These are phyloP conservation scores for Starmera stellimalicola DNA, from an alignment of 1,139 yeast genomes.

Conservation along the genomic window DNA sequence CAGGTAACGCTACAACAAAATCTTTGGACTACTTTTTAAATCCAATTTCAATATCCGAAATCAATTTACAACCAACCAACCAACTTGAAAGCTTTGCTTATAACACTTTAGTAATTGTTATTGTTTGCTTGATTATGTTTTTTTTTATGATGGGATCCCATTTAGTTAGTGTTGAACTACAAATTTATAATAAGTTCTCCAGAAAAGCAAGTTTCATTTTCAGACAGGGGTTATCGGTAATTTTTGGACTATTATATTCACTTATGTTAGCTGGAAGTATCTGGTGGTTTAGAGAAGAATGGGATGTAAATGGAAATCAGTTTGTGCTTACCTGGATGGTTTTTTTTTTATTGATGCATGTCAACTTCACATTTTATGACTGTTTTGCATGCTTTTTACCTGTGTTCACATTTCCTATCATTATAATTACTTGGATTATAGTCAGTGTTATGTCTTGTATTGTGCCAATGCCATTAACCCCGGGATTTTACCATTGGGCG, in stretches of 20 bases:
- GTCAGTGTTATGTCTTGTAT: conserved; percentile 6
- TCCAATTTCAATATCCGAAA: conserved; percentile 5
- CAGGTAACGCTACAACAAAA: background rate
- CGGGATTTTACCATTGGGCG: conserved; percentile 10
- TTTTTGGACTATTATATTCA: conserved; percentile 4
- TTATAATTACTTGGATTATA: conserved; percentile 9
- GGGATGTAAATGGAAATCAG: conserved; percentile 11
- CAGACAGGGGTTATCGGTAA: conserved; percentile 1
- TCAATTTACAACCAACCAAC: conserved; percentile 7
- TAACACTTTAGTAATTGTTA: conserved; percentile 9
- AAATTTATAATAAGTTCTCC: conserved; percentile 1
- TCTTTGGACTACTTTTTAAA: conserved; percentile 4
- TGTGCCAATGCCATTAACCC: conserved; percentile 6
- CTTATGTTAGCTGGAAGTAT: conserved; percentile 7
- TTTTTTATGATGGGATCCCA: conserved; percentile 9
- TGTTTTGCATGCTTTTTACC: conserved; percentile 6
- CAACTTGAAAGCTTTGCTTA: conserved; percentile 7
- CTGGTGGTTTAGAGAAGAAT: conserved; percentile 13
- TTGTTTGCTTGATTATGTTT: conserved; percentile 9
- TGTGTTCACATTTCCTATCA: conserved; percentile 5
- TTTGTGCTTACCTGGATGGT: conserved; percentile 12
- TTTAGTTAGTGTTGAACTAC: conserved; percentile 2
- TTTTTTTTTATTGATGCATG: conserved; percentile 5
- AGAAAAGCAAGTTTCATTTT: background rate
- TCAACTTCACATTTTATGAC: conserved; percentile 4